These are phyloP conservation scores for Puccinellia tenuiflora DNA, from an alignment of 176 grass and related monocot species.

Conservation along the genomic window DNA sequence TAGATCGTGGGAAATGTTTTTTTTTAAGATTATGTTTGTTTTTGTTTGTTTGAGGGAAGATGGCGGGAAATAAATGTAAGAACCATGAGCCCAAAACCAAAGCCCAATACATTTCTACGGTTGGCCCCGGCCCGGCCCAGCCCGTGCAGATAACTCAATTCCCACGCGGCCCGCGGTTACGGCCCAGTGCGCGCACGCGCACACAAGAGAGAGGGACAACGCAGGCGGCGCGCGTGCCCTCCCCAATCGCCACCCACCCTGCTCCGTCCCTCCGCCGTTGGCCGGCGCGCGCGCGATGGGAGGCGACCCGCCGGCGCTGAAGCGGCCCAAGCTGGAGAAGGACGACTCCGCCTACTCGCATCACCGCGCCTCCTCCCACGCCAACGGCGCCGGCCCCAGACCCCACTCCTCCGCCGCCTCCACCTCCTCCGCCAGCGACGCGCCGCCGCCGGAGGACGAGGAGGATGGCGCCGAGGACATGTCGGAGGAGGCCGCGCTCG, in stretches of 20 bases:
- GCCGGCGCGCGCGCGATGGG: slow-evolving; percentile 27
- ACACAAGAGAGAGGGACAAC: background rate
- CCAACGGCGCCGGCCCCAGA: slow-evolving; percentile 10
- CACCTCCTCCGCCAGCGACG: background rate
- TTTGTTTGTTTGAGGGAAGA: too few relatives aligned
- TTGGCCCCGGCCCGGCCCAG: too few relatives aligned
- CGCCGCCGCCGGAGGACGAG: background rate
- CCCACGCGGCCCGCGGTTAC: too few relatives aligned
- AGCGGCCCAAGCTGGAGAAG: slow-evolving; percentile 58
- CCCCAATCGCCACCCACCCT: background rate
- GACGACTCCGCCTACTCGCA: background rate
- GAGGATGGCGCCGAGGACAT: slow-evolving; percentile 26
- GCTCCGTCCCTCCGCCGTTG: background rate
- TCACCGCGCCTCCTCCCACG: background rate
- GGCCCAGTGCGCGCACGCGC: too few relatives aligned
- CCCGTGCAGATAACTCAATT: too few relatives aligned
- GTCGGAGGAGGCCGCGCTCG: slow-evolving; percentile 36
- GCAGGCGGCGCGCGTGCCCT: background rate
- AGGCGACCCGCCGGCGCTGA: slow-evolving; percentile 23
- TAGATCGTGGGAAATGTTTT: too few relatives aligned
- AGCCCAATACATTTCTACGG: too few relatives aligned
- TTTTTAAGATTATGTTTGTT: too few relatives aligned
- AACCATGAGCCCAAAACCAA: too few relatives aligned
- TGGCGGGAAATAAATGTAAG: too few relatives aligned
- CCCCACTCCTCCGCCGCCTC: background rate